Base-by-base conservation (phyloP, 495 filamentous ascomycete species). In the Xylona heveae region DNA sequence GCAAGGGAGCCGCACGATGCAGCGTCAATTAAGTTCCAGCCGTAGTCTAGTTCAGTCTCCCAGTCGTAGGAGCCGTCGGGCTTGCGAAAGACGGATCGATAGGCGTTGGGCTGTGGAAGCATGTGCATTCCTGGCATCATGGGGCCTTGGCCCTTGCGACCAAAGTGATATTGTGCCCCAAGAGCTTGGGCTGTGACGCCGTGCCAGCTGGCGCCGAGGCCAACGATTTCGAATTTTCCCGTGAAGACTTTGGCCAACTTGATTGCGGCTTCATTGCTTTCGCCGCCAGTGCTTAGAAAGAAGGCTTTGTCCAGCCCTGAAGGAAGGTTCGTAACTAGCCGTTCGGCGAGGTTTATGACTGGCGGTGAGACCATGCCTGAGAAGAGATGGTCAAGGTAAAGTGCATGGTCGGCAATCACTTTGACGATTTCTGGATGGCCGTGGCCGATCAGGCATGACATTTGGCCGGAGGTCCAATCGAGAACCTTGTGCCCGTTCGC, bases 401-500 rank as follows among this genome's bases (percentile, higher is more conserved):
- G 44, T 10, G 57, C 53, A 28, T 59, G 49, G 0, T 58, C 34
- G 6, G 42, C 34, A 18, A 68, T 58, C 0, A 57, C 51, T 15
- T 57, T 37, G 5, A 68, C 60, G 21, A 68, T 62, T 31, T 70
- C 63, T 1, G 65, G 62, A 36, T 68, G 56, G 0, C 54, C 57
- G 37, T 70, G 65, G n/a, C 64, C 65, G 1, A 70, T 50, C 0
- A 68, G 47, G 15, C 57, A 67, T 12, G 56, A 58, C 60, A 66
- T 64, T 32, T 68, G 64, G 19, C 63, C 65, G 0, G 63, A 66
- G 0, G 64, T 68, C 49, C 55, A 66, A 42, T 66, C 61, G 2
- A 64, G 51, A 20, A 67, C 59, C 15, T 44, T 44, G 7, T 48
- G 48, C 17, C 43, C 41, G 17, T 36, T 34, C 8, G 35, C 32